Evolutionary conservation across 2,329 filamentous ascomycete genomes (phyloP).

Genomic region (Paracoccidioides brasiliensis): DNA sequence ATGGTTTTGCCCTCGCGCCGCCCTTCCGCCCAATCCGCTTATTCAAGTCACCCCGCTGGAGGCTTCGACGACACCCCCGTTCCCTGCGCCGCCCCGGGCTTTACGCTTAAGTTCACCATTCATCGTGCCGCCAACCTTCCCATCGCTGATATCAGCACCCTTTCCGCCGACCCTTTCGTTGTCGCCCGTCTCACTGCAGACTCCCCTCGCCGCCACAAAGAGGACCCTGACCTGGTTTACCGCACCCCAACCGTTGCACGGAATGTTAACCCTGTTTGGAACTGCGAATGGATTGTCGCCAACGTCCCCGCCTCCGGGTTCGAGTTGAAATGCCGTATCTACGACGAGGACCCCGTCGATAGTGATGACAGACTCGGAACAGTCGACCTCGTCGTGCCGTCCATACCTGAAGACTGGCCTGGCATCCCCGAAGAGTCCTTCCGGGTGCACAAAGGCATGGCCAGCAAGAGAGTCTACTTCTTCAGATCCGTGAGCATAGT

Average conservation of each 20-base stretch:
- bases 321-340: constrained; percentile 69
- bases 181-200: constrained; percentile 59
- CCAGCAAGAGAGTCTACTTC: constrained; percentile 75
- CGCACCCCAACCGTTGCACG: constrained; percentile 64
- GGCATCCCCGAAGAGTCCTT: constrained; percentile 54
- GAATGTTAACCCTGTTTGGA: constrained; percentile 64
- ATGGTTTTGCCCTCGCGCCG: too few species aligned
- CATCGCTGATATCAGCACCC: constrained; percentile 61
- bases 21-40: too few species aligned
- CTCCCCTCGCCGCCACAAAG: constrained; percentile 66
- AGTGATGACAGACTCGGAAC: constrained; percentile 81
- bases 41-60: constrained; percentile 45
- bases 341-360: constrained; percentile 80
- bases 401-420: constrained; percentile 51
- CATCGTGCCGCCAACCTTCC: constrained; percentile 70
- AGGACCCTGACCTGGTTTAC: constrained; percentile 62
- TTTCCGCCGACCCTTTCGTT: constrained; percentile 75
- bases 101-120: constrained; percentile 74
- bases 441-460: constrained; percentile 63
- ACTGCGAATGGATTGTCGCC: constrained; percentile 75
- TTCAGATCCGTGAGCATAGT: constrained; percentile 55
- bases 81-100: constrained; percentile 60
- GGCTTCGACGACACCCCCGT: constrained; percentile 72
- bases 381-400: constrained; percentile 54
- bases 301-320: constrained; percentile 75